A percentile compares a stretch with the other conserved stretches of the same genome.
Conservation (phyloP, 2,329 filamentous ascomycete species). For the Colletotrichum karsti region DNA sequence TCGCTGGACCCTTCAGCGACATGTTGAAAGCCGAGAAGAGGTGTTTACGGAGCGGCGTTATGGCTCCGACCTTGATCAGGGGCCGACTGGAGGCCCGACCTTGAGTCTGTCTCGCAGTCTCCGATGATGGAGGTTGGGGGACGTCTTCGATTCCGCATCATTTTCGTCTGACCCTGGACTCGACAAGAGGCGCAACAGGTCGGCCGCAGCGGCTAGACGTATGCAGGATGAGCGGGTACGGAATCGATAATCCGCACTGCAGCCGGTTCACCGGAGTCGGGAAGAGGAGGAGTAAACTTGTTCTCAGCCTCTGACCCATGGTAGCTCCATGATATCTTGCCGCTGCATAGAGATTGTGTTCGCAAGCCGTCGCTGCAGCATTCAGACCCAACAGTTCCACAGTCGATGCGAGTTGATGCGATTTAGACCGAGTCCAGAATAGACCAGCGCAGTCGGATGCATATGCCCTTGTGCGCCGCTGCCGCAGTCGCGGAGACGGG, state of each 20-base stretch:
- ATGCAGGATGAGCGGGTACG: neutral
- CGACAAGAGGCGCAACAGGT: neutral
- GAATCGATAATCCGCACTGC: slow-evolving; percentile 1
- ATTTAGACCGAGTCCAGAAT: slow-evolving; percentile 16
- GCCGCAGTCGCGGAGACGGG: slow-evolving; percentile 19
- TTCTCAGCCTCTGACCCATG: slow-evolving; percentile 2
- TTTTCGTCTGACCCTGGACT: slow-evolving; percentile 24
- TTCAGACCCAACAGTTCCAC: slow-evolving; percentile 9
- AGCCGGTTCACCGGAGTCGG: slow-evolving; percentile 7
- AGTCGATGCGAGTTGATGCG: neutral
- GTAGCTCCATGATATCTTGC: neutral
- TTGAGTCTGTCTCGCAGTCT: slow-evolving; percentile 20
- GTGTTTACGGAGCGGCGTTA: neutral
- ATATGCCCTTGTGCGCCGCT: slow-evolving; percentile 9
- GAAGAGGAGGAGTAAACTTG: neutral
- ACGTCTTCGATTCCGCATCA: slow-evolving; percentile 21
- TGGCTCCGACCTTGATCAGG: slow-evolving; percentile 1
- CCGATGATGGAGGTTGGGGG: slow-evolving; percentile 26
- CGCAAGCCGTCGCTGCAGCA: neutral
- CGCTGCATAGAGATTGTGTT: neutral
- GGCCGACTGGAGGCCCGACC: neutral
- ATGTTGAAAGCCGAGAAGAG: neutral
- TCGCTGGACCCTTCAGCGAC: slow-evolving; percentile 10
- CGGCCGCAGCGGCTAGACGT: slow-evolving; percentile 10
- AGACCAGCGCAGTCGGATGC: slow-evolving; percentile 25